A percentile compares a stretch with the other conserved stretches of the same genome.
These are phyloP conservation scores for Pinus tabuliformis DNA, from an alignment of 75 land plant species.

Conservation along the genomic window DNA sequence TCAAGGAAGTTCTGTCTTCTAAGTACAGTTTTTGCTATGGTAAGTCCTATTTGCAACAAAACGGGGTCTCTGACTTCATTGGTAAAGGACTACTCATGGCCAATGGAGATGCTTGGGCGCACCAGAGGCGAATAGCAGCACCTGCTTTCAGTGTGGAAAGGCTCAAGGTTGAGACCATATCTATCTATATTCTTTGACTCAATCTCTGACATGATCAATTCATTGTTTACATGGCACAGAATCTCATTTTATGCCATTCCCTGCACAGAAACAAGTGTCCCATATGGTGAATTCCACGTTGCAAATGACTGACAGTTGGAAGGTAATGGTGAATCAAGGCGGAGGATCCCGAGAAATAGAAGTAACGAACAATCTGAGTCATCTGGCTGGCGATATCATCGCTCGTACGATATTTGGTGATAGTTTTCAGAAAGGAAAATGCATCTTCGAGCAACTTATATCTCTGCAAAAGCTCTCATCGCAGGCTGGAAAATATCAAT, in stretches of 20 bases:
- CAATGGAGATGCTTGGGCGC: slow-evolving; percentile 64
- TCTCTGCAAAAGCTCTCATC: slow-evolving; percentile 19
- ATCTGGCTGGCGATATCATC: slow-evolving; percentile 14
- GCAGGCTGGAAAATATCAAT: slow-evolving; percentile 5
- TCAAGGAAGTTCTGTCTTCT: slow-evolving; percentile 65
- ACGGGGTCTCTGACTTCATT: slow-evolving; percentile 53
- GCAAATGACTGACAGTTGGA: slow-evolving; percentile 16
- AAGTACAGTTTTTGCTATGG: slow-evolving; percentile 46
- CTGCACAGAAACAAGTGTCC: slow-evolving; percentile 4
- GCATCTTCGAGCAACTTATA: slow-evolving; percentile 11
- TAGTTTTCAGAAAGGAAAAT: slow-evolving; percentile 14
- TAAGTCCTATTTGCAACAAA: slow-evolving; percentile 56
- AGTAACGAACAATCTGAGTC: slow-evolving; percentile 9
- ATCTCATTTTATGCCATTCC: not conserved
- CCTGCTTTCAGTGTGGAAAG: slow-evolving; percentile 64
- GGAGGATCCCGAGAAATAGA: slow-evolving; percentile 10
- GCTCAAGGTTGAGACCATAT: slow-evolving; percentile 41
- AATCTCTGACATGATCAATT: not conserved
- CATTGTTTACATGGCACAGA: not conserved
- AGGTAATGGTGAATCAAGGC: not conserved
- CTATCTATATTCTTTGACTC: not conserved
- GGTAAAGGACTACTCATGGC: slow-evolving; percentile 71
- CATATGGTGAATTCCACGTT: slow-evolving; percentile 17
- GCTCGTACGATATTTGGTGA: slow-evolving; percentile 21
- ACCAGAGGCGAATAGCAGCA: slow-evolving; percentile 62